Percentiles rank a stretch among this genome's conserved stretches.
phyloP scores from a whole-genome alignment of 441 rosid genomes.

The Pelargonium citronellum region DNA sequence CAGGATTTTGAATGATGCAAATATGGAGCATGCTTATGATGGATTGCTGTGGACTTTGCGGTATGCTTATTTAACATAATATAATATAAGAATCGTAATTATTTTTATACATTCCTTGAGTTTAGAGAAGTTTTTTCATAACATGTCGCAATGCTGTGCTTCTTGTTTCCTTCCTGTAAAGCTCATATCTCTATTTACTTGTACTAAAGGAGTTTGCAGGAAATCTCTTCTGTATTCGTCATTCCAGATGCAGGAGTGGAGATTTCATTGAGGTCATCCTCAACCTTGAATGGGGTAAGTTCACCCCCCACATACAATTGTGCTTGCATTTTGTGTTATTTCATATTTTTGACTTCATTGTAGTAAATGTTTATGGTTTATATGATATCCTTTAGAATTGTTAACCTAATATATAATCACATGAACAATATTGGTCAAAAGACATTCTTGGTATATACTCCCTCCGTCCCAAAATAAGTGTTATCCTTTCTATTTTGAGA shows the following conservation, averaged over 20 bases:
- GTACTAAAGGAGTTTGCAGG: conserved; percentile 75
- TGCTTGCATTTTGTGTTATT: background rate
- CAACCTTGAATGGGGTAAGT: conserved; percentile 41
- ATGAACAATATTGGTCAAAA: background rate
- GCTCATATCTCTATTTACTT: conserved; percentile 22
- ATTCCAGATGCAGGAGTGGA: conserved; percentile 37
- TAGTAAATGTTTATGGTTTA: background rate
- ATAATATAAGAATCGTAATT: background rate
- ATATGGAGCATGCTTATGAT: conserved; percentile 63
- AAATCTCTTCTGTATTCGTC: conserved; percentile 43
- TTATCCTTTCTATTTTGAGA: too few relatives aligned
- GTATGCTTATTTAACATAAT: conserved; percentile 32
- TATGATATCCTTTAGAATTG: background rate
- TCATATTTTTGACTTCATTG: background rate
- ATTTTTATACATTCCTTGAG: background rate
- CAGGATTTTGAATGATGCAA: conserved; percentile 83
- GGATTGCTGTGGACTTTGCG: conserved; percentile 86
- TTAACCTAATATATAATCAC: background rate
- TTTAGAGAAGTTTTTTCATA: background rate
- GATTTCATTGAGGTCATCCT: conserved; percentile 32
- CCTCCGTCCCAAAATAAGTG: too few relatives aligned
- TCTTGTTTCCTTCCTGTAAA: conserved; percentile 4
- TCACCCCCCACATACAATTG: conserved; percentile 7
- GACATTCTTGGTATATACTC: background rate
- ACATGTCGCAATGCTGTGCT: background rate